These are phyloP conservation scores for Plasmodium berghei DNA, from an alignment of 169 alveolate species.

Conservation along the genomic window DNA sequence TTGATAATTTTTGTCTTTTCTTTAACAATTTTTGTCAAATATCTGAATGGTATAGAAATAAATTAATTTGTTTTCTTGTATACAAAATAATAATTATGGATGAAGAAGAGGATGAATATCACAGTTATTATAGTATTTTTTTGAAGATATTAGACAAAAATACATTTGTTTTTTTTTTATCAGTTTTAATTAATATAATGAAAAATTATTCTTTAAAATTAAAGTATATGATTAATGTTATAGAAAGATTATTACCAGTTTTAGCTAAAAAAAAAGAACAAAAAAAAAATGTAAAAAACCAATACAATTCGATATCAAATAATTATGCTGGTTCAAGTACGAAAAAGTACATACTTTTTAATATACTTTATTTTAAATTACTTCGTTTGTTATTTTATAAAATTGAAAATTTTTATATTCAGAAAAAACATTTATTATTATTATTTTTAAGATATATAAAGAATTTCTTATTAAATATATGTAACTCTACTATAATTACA, in stretches of 20 bases:
- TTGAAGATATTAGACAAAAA: constrained; percentile 15
- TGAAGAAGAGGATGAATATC: constrained; percentile 68
- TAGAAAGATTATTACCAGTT: constrained; percentile 49
- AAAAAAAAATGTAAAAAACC: background rate
- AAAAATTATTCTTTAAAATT: constrained; percentile 22
- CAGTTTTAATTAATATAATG: constrained; percentile 34
- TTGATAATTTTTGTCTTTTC: constrained; percentile 24
- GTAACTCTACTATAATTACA: constrained; percentile 44
- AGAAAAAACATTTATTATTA: constrained; percentile 51
- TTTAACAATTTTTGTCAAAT: constrained; percentile 40
- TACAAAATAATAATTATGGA: constrained; percentile 61
- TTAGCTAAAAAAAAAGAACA: constrained; percentile 5
- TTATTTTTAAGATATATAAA: constrained; percentile 47
- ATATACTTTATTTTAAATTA: constrained; percentile 55
- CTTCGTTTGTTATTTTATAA: constrained; percentile 31
- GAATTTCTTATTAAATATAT: constrained; percentile 59
- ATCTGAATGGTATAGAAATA: constrained; percentile 26
- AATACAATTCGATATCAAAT: background rate
- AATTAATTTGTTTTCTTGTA: constrained; percentile 19
- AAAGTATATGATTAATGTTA: constrained; percentile 21
- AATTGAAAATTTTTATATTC: constrained; percentile 22
- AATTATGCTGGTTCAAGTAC: background rate
- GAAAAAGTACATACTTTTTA: constrained; percentile 13
- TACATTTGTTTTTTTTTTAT: constrained; percentile 35
- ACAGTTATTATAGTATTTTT: constrained; percentile 31